Conservation (phyloP, 371 early-diverging fungal genomes). For the Mucor irregularis region DNA sequence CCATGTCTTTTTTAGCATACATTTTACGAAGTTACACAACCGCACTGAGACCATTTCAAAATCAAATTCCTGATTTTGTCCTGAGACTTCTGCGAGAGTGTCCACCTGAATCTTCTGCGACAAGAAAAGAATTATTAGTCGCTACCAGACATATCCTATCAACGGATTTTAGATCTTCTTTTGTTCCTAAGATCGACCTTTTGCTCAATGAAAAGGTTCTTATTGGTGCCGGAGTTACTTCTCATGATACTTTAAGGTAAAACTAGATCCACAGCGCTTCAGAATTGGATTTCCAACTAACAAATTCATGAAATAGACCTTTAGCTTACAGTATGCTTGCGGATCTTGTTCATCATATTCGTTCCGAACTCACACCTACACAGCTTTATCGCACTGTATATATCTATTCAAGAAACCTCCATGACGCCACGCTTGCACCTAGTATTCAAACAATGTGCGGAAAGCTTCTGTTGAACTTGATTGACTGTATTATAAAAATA, state of each 20-base stretch:
- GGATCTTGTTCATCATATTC: conserved; percentile 94
- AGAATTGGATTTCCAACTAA: neutral
- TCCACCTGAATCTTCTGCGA: conserved; percentile 91
- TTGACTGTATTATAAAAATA: conserved; percentile 82
- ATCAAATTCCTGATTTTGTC: conserved; percentile 87
- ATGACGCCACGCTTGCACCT: conserved; percentile 86
- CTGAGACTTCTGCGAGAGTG: conserved; percentile 87
- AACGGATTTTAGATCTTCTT: conserved; percentile 86
- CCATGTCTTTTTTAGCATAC: conserved; percentile 96
- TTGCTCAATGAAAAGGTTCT: conserved; percentile 90
- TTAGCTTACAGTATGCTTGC: conserved; percentile 94
- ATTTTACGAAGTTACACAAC: conserved; percentile 81
- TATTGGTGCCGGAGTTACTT: conserved; percentile 91
- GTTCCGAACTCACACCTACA: conserved; percentile 75
- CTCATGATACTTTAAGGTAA: conserved; percentile 86
- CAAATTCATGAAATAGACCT: conserved; percentile 55
- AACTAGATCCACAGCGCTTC: neutral
- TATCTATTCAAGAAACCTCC: conserved; percentile 88
- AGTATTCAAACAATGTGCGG: conserved; percentile 96
- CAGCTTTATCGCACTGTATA: conserved; percentile 84
- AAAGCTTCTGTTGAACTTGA: conserved; percentile 86
- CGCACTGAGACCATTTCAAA: conserved; percentile 72
- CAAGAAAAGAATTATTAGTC: conserved; percentile 93
- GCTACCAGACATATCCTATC: conserved; percentile 93
- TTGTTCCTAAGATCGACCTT: conserved; percentile 85